Evolutionary conservation across 805 yeast genomes (phyloP).

Genomic region (Wickerhamiella sorbophila): DNA sequence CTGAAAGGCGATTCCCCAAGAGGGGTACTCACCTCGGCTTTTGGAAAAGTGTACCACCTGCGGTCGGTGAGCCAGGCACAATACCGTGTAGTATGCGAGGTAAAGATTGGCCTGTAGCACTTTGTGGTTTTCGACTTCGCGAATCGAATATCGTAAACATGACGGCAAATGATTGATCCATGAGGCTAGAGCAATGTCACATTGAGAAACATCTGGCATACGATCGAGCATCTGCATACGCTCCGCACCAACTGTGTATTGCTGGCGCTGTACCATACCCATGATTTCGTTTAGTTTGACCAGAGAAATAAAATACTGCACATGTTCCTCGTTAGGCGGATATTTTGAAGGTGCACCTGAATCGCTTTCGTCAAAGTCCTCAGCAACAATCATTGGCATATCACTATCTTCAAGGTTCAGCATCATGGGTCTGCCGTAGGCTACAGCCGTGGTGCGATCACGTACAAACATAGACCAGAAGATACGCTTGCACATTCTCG

Average conservation of each 20-base stretch:
- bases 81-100: constrained; percentile 57
- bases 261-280: constrained; percentile 54
- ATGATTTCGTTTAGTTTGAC: constrained; percentile 57
- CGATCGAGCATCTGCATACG: constrained; percentile 29
- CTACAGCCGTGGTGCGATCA: constrained; percentile 54
- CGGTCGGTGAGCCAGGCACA: constrained; percentile 57
- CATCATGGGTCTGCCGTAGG: constrained; percentile 58
- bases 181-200: constrained; percentile 63
- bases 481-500: constrained; percentile 44
- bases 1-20: constrained; percentile 73
- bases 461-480: constrained; percentile 71
- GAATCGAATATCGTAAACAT: constrained; percentile 46
- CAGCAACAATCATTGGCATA: constrained; percentile 53
- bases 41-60: constrained; percentile 28
- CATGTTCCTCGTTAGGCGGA: constrained; percentile 35
- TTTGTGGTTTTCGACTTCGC: constrained; percentile 37
- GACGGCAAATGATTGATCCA: constrained; percentile 61
- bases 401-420: constrained; percentile 63
- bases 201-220: constrained; percentile 41
- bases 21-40: constrained; percentile 32
- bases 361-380: constrained; percentile 46
- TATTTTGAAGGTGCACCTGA: constrained; percentile 28
- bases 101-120: constrained; percentile 46
- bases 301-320: constrained; percentile 44
- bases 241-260: constrained; percentile 56